Base-by-base conservation (phyloP, 257 asterid species). In the Penstemon davidsonii region DNA sequence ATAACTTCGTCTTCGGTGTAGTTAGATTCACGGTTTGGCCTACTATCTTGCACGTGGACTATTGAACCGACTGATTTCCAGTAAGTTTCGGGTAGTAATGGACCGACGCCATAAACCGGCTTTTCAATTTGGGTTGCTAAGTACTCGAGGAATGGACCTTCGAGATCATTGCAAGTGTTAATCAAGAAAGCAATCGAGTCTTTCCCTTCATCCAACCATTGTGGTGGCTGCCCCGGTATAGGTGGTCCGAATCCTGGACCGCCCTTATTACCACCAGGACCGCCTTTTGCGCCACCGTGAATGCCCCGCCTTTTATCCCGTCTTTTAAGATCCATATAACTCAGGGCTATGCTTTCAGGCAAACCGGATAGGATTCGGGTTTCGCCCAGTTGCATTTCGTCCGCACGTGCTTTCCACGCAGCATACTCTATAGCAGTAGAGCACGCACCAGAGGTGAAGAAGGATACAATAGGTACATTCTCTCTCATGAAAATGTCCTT, bases 391-490 rank as follows among this genome's bases (percentile, higher is more conserved):
- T 74, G 73, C 75, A 87, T 64, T 8, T 78, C 80, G 0, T 70
- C 85, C 0, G 68, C 81, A 3, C 69, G 72, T 2, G 78, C 81
- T 61, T 83, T 85, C 97, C 90, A 88, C 3, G 81, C 81, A 0
- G 92, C 88, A 33, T 80, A 57, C 73, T 80, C 86, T 81, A 88
- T 75, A 0, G 96, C 96, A n/a, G 88, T 66, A 7, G 87, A 68
- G 19, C 88, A 79, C 15, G 92, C 95, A 4, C 96, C 92, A 5
- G 87, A 86, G 6, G 96, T 78, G 69, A 85, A 77, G 78, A 88
- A 88, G 3, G 82, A 62, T 3, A 76, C 92, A 3, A 68, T 8
- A 4, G 88, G 95, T 19, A 88, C 69, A 0, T 62, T 75, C 41
- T 73, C 79, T 55, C 65, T 86, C 60, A 5, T 62, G 67, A 90